Evolutionary conservation across 2,329 filamentous ascomycete genomes (phyloP), one percentile per base, ranked within the genome.

Genomic region (Raffaelea albimanens): DNA sequence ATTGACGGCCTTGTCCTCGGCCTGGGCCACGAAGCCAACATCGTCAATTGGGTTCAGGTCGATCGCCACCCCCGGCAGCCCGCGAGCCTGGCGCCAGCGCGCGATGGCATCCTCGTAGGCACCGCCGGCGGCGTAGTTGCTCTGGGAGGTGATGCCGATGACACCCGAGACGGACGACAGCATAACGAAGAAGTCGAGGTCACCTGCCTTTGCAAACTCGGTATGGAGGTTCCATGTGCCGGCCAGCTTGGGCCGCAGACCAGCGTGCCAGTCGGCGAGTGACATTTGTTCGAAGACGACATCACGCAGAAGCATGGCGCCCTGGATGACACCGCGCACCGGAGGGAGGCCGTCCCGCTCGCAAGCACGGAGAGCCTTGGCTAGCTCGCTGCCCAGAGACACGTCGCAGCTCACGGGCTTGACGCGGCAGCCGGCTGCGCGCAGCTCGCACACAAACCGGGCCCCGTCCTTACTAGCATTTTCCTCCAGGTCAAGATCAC

Each of bases 251-350:
- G 53, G 51, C 2, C 38, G 43, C 9, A 53, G 9, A 2, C 50
- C 38, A 4, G 25, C 31, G 1, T 34, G 13, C 14, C 43, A 56
- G 5, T 55, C 49, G 1, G 46, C 44, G 3, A 44, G 22, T 1
- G 42, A 23, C 48, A 53, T 53, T 4, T 48, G 40, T 2, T 43
- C 34, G 18, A 53, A 50, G 8, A 47, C 36, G 16, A 36, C 38
- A 34, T 53, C 50, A 39, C 48, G 40, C 8, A 67, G 56, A 2
- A 71, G 65, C 67, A 72, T 69, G 3, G 67, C 63, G 4, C 59
- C 59, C 41, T 72, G 67, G 38, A 73, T 59, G 16, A 71, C 60
- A 10, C 70, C 70, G 33, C 58, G 57, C 21, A 72, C 61, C 1
- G 67, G 66, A 46, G 55, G 55, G 14, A 59, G 42, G 13, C 29